These are phyloP conservation scores for Colletotrichum sidae DNA, from an alignment of 2,329 filamentous ascomycete species.

Conservation along the genomic window DNA sequence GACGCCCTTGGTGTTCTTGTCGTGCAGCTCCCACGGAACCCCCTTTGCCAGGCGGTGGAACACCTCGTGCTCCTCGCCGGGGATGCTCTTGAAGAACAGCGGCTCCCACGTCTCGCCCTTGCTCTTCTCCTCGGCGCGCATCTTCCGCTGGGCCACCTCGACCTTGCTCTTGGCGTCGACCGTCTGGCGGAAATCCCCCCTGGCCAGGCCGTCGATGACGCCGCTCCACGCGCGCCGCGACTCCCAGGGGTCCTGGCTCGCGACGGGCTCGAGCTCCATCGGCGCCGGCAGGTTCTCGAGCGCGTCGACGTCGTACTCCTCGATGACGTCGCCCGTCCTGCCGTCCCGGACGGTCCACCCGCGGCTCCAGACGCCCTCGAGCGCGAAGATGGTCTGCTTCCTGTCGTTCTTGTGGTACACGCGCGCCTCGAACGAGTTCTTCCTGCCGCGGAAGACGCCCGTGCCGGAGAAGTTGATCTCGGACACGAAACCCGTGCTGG, in stretches of 20 bases:
- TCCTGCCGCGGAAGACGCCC: slow-evolving; percentile 56
- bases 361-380: slow-evolving; percentile 38
- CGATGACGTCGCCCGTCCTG: slow-evolving; percentile 47
- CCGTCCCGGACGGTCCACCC: slow-evolving; percentile 46
- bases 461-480: slow-evolving; percentile 61
- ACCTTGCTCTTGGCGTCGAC: slow-evolving; percentile 81
- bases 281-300: slow-evolving; percentile 46
- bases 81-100: slow-evolving; percentile 46
- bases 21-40: slow-evolving; percentile 44
- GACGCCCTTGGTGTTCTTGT: slow-evolving; percentile 52
- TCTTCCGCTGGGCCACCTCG: slow-evolving; percentile 82
- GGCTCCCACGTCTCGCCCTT: slow-evolving; percentile 56
- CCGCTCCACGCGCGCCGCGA: slow-evolving; percentile 83
- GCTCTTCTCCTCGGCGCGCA: slow-evolving; percentile 76
- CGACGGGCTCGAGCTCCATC: slow-evolving; percentile 60
- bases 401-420: slow-evolving; percentile 53
- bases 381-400: slow-evolving; percentile 43
- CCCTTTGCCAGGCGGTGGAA: slow-evolving; percentile 48
- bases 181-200: slow-evolving; percentile 80
- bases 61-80: slow-evolving; percentile 43
- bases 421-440: slow-evolving; percentile 59
- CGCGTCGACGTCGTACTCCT: slow-evolving; percentile 51
- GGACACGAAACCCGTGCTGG: slow-evolving; percentile 57
- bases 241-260: slow-evolving; percentile 83
- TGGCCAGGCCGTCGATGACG: slow-evolving; percentile 78